A percentile compares a stretch with the other conserved stretches of the same genome.
Conservation (phyloP, 2,329 filamentous ascomycete species). For the Blastomyces silverae region DNA sequence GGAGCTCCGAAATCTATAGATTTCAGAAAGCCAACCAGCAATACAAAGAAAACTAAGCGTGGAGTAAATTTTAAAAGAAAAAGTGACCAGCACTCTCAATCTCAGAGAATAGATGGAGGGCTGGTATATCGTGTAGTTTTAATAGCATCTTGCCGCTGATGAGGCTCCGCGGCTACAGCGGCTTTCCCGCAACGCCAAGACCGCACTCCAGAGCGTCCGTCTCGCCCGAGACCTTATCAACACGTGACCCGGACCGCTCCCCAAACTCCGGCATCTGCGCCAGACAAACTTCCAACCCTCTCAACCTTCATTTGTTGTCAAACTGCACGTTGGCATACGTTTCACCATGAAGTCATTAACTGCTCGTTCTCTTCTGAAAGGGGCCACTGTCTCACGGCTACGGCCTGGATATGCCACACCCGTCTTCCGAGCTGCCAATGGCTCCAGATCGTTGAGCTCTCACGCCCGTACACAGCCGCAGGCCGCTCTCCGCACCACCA, state of each 20-base stretch:
- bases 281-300: not conserved
- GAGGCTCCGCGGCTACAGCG: too few species aligned
- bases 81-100: too few species aligned
- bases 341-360: slow-evolving; percentile 17
- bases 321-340: not conserved
- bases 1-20: too few species aligned
- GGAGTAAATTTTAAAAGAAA: too few species aligned
- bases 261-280: not conserved
- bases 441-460: slow-evolving; percentile 22
- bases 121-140: too few species aligned
- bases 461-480: slow-evolving; percentile 8
- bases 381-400: slow-evolving; percentile 28
- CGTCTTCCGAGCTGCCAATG: slow-evolving; percentile 29
- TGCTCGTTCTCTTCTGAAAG: slow-evolving; percentile 30
- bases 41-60: too few species aligned
- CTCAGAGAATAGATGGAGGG: too few species aligned
- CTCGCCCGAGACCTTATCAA: slow-evolving; percentile 9
- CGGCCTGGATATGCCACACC: slow-evolving; percentile 25
- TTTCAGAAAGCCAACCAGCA: too few species aligned
- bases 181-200: too few species aligned
- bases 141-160: too few species aligned
- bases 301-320: slow-evolving; percentile 2
- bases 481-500: slow-evolving; percentile 26
- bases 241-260: slow-evolving; percentile 11
- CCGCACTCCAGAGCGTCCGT: too few species aligned